Conservation (phyloP, 257 asterid genomes). For the Apocynum venetum region DNA sequence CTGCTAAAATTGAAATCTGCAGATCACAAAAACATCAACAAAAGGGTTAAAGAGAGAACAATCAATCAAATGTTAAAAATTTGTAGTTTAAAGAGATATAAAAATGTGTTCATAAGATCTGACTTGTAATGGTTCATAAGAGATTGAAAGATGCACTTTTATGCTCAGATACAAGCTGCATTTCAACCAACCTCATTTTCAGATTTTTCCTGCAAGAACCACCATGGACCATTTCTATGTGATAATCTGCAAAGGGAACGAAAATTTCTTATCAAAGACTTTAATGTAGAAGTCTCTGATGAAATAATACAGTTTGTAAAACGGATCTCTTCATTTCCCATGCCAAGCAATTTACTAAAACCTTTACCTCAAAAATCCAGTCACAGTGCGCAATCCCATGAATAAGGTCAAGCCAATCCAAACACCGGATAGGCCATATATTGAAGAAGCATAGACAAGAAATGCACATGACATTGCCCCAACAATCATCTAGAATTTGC, state of each 20-base stretch:
- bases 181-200: not conserved
- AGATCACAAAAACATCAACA: not conserved
- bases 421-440: constrained; percentile 35
- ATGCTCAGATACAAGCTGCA: not conserved
- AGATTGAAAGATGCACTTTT: not conserved
- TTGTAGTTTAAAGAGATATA: not conserved
- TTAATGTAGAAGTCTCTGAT: not conserved
- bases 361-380: constrained; percentile 34
- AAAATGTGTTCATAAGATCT: too few species aligned
- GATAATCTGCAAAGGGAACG: constrained; percentile 27
- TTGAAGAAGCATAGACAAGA: constrained; percentile 28
- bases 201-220: constrained; percentile 40
- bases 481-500: constrained; percentile 29
- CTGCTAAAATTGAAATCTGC: not conserved
- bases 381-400: constrained; percentile 34
- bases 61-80: not conserved
- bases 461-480: constrained; percentile 33
- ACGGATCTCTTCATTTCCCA: not conserved
- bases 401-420: constrained; percentile 41
- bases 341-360: not conserved
- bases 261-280: not conserved
- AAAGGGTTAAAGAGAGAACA: too few species aligned
- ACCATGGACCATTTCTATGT: constrained; percentile 43
- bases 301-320: not conserved
- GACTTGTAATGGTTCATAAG: not conserved